A percentile compares a stretch with the other conserved stretches of the same genome.
Evolutionary conservation across 225 moss, liverwort and hornwort species (phyloP).

Genomic region (Lunularia cruciata): DNA sequence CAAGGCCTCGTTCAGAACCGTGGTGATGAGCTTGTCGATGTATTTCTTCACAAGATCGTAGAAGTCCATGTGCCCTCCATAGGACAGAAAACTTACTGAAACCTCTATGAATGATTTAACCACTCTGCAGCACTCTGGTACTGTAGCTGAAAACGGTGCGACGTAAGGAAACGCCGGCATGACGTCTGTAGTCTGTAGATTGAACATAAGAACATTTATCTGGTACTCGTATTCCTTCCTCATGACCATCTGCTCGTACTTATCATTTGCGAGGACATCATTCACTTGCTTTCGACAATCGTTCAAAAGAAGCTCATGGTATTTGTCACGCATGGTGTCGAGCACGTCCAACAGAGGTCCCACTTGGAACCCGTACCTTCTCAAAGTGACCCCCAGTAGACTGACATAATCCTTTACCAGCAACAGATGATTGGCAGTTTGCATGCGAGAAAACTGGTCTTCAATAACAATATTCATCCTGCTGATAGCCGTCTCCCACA

Average conservation of each 20-base stretch:
- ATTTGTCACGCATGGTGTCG: constrained; percentile 80
- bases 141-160: constrained; percentile 94
- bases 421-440: constrained; percentile 83
- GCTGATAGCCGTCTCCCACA: constrained; percentile 97
- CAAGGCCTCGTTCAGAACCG: constrained; percentile 83
- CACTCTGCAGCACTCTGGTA: constrained; percentile 91
- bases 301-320: constrained; percentile 86
- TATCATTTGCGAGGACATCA: constrained; percentile 92
- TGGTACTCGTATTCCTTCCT: constrained; percentile 93
- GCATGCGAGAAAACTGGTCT: constrained; percentile 94
- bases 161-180: constrained; percentile 99
- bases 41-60: constrained; percentile 96
- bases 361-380: constrained; percentile 85
- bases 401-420: constrained; percentile 96
- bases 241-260: constrained; percentile 98
- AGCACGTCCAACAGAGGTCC: constrained; percentile 57
- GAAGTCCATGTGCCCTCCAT: constrained; percentile 93
- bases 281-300: constrained; percentile 80
- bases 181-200: constrained; percentile 81
- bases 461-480: constrained; percentile 88
- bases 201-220: constrained; percentile 95
- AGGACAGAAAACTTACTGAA: constrained; percentile 88
- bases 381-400: constrained; percentile 82
- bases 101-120: constrained; percentile 84
- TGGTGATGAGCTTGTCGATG: constrained; percentile 81